A percentile compares a stretch with the other conserved stretches of the same genome.
These are phyloP conservation scores for Phaffia rhodozyma DNA, from an alignment of 1,284 basidiomycete species.

Conservation along the genomic window DNA sequence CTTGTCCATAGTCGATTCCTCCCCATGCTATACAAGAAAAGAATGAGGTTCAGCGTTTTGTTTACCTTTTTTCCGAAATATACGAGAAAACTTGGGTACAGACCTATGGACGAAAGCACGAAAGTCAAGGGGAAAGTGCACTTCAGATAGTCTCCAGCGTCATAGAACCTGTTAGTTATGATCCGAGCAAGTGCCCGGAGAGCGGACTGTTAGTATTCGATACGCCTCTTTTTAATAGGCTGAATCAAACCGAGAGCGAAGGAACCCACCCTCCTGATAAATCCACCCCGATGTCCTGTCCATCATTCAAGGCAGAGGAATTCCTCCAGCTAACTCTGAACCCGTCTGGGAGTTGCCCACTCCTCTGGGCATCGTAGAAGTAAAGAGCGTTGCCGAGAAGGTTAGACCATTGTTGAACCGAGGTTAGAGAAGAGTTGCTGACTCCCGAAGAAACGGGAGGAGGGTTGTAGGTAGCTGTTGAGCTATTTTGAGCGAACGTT, in stretches of 20 bases:
- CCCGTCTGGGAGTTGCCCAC: slow-evolving; percentile 53
- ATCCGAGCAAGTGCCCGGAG: not conserved
- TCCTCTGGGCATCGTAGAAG: slow-evolving; percentile 84
- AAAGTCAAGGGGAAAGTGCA: slow-evolving; percentile 61
- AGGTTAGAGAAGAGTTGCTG: slow-evolving; percentile 40
- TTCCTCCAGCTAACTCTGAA: slow-evolving; percentile 82
- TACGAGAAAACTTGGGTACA: not conserved
- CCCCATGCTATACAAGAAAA: slow-evolving; percentile 79
- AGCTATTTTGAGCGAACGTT: too few species aligned
- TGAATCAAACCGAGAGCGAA: not conserved
- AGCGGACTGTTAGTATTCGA: not conserved
- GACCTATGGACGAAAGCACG: slow-evolving; percentile 20
- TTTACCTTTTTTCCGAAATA: not conserved
- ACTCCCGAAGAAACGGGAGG: slow-evolving; percentile 49
- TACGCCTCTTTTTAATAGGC: not conserved
- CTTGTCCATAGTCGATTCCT: slow-evolving; percentile 66
- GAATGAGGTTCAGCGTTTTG: slow-evolving; percentile 35
- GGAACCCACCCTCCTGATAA: slow-evolving; percentile 59
- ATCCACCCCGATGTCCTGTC: slow-evolving; percentile 58
- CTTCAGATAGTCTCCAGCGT: slow-evolving; percentile 65
- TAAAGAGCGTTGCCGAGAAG: slow-evolving; percentile 68
- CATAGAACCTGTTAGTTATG: not conserved
- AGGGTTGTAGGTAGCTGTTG: slow-evolving; percentile 40
- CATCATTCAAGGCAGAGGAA: slow-evolving; percentile 62
- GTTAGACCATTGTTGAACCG: slow-evolving; percentile 55